Conservation (phyloP, 441 rosid genomes). For the Sinapis alba region DNA sequence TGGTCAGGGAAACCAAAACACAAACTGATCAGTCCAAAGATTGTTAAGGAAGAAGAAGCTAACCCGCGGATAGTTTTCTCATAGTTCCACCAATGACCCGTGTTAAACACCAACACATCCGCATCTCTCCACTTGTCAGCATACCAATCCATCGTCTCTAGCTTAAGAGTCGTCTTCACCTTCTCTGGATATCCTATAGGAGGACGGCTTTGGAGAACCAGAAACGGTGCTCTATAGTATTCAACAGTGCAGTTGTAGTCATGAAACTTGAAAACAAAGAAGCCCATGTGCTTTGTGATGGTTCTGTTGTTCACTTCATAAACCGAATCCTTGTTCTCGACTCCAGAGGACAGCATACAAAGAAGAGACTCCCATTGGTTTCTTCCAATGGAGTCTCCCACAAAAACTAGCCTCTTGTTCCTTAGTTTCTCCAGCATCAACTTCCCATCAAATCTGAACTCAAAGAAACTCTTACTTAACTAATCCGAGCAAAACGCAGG, state of each 20-base stretch:
- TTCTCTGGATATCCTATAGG: constrained; percentile 57
- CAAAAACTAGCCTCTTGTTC: constrained; percentile 73
- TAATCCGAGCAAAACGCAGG: background rate
- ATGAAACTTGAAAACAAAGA: constrained; percentile 75
- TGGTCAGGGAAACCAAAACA: background rate
- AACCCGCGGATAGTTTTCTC: constrained; percentile 93
- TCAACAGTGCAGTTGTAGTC: constrained; percentile 89
- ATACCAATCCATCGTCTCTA: constrained; percentile 90
- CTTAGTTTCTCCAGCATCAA: constrained; percentile 79
- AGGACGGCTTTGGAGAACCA: constrained; percentile 83
- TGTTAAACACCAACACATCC: constrained; percentile 77
- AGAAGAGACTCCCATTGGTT: constrained; percentile 96
- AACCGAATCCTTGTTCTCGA: constrained; percentile 59
- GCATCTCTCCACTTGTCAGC: constrained; percentile 69
- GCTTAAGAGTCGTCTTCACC: constrained; percentile 67
- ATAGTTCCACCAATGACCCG: constrained; percentile 97
- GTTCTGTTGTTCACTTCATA: constrained; percentile 86
- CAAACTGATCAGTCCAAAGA: background rate
- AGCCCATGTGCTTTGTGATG: constrained; percentile 94
- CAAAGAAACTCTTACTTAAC: background rate
- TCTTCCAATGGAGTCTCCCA: constrained; percentile 92
- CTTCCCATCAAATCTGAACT: constrained; percentile 69
- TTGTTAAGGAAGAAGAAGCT: constrained; percentile 19
- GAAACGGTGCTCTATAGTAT: constrained; percentile 89
- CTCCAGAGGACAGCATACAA: constrained; percentile 77